Conservation (phyloP, 108 stramenopile species). For the Fistulifera pelliculosa region DNA sequence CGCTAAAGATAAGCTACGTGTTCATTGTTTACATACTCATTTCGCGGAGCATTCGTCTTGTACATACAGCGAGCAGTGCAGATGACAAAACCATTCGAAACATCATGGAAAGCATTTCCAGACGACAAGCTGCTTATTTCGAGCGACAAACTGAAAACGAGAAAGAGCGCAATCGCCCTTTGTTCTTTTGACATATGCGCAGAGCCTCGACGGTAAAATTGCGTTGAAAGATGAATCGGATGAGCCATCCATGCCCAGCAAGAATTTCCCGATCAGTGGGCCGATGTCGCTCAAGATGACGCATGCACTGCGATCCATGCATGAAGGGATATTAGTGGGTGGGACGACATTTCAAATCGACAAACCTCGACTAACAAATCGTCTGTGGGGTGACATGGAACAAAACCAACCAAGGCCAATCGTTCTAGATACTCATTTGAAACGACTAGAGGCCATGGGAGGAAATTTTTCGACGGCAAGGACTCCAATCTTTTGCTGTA, state of each 20-base stretch:
- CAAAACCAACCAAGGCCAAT: constrained; percentile 52
- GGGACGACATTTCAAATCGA: constrained; percentile 57
- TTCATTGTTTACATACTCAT: too few relatives aligned
- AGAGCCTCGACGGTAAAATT: constrained; percentile 71
- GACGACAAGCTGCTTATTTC: too few relatives aligned
- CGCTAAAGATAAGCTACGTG: too few relatives aligned
- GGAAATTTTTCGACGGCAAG: constrained; percentile 1
- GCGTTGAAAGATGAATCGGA: constrained; percentile 19
- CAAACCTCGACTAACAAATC: constrained; percentile 62
- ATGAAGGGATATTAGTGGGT: constrained; percentile 73
- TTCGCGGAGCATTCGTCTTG: too few relatives aligned
- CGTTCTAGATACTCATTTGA: constrained; percentile 60
- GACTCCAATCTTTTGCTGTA: constrained; percentile 36
- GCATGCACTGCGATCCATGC: constrained; percentile 60
- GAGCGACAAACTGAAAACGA: not conserved
- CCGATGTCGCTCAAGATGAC: constrained; percentile 50
- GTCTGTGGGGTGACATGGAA: constrained; percentile 31
- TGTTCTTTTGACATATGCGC: constrained; percentile 66
- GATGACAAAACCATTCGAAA: too few relatives aligned
- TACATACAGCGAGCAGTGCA: too few relatives aligned
- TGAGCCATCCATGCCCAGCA: constrained; percentile 9
- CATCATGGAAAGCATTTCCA: too few relatives aligned
- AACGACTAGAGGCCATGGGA: constrained; percentile 12
- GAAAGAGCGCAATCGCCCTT: constrained; percentile 28
- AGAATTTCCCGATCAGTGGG: constrained; percentile 53